Percentiles rank a stretch among this genome's conserved stretches.
phyloP scores from a whole-genome alignment of 306 rosid genomes.

The Myrica gale region DNA sequence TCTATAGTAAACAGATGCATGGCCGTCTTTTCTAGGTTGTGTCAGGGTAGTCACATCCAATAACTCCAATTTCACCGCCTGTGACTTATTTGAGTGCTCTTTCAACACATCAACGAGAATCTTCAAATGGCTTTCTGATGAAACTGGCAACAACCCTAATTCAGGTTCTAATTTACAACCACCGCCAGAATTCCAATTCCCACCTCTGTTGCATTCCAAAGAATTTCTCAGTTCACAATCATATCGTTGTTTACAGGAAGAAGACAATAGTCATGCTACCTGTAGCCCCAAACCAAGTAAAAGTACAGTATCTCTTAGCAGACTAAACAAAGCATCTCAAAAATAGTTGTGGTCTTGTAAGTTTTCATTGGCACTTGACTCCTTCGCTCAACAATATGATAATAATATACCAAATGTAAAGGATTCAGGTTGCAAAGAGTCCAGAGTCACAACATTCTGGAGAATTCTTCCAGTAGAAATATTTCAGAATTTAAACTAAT shows the following conservation, averaged over 20 bases:
- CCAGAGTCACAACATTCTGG: neutral
- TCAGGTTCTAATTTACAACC: conserved; percentile 88
- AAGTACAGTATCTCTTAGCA: conserved; percentile 8
- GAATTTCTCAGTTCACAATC: conserved; percentile 26
- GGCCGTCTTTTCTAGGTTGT: conserved; percentile 73
- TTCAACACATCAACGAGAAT: conserved; percentile 46
- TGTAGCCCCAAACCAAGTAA: neutral
- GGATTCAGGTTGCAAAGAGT: neutral
- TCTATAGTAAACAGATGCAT: conserved; percentile 63
- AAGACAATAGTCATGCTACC: conserved; percentile 1
- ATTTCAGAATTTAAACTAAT: neutral
- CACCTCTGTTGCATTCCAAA: conserved; percentile 55
- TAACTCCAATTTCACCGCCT: conserved; percentile 46
- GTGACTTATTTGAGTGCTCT: conserved; percentile 38
- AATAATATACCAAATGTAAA: neutral
- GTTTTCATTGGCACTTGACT: neutral
- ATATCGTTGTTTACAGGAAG: conserved; percentile 3
- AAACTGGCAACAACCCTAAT: conserved; percentile 39
- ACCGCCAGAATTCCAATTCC: conserved; percentile 81
- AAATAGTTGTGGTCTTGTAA: neutral
- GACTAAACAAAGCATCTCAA: neutral
- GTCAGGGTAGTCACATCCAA: conserved; percentile 76
- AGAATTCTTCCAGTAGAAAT: neutral
- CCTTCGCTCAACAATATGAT: neutral
- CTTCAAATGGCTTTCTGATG: conserved; percentile 39